Evolutionary conservation across 805 yeast species (phyloP), one percentile per base, ranked within the genome.

Genomic region (Ogataea nakhonphanomensis): DNA sequence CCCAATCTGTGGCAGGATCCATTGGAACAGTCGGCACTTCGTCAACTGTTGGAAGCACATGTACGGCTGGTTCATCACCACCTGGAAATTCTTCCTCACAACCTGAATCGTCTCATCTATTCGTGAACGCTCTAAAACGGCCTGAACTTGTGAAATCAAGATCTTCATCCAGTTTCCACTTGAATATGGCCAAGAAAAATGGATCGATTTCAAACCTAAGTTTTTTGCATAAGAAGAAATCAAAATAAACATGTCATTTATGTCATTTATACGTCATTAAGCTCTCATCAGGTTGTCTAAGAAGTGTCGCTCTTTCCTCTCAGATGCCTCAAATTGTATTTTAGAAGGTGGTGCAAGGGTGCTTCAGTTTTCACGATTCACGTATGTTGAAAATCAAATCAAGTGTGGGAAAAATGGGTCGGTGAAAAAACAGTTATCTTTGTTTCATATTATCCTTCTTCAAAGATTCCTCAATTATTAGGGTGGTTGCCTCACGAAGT

Each of bases 151-250:
- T 48, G 30, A 27, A 43, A 14, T 33, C 45, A 8, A 32, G 48
- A 22, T 46, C 54, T 7, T 43, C 53, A 2, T 47, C 55, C 7
- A 51, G 48, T 27, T 45, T 51, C 41, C 53, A 47, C 33, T 26
- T 49, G 17, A 42, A 39, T 35, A 20, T 48, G 28, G 31, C 50
- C n/a, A 53, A 48, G 36, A 55, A 53, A 25, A 48, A 50, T n/a
- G 49, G 52, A n/a, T 54, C 59, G 10, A 46, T 56, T 31, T 52
- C 52, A 8, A 56, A 43, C 24, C 41, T 56, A 13, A 48, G 37
- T 25, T 52, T 56, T 27, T 25, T 56, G 21, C 60, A 56, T 26
- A 47, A 49, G 31, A 49, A 44, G 38, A 51, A 49, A 12, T 37
- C 24, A 10, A 38, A 33, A 14, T 33, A 30, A 28, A 6, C 15